Conservation (phyloP, 75 land plant genomes). For the Larix kaempferi region DNA sequence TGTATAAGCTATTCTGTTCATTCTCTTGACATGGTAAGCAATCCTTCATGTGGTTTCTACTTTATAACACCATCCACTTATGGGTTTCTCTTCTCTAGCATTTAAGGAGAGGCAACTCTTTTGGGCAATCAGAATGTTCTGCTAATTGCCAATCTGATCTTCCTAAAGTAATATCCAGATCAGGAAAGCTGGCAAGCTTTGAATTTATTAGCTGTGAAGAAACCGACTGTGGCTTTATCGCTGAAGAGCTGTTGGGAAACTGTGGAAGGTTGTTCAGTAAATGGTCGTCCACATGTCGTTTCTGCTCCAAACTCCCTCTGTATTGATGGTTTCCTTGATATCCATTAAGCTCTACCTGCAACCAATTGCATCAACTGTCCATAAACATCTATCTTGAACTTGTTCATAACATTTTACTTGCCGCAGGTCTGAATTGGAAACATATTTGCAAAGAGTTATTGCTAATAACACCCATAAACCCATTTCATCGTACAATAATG, state of each 20-base stretch:
- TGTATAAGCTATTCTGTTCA: too few relatives aligned
- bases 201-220: slow-evolving; percentile 1
- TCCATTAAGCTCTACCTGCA: background rate
- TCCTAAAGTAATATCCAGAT: slow-evolving; percentile 9
- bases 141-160: slow-evolving; percentile 1
- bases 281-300: background rate
- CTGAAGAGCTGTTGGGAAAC: too few relatives aligned
- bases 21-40: too few relatives aligned
- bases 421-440: too few relatives aligned
- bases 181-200: slow-evolving; percentile 8
- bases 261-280: slow-evolving; percentile 6
- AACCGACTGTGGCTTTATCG: background rate
- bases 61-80: too few relatives aligned
- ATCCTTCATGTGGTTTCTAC: too few relatives aligned
- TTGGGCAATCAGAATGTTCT: slow-evolving; percentile 11
- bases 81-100: background rate
- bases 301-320: background rate
- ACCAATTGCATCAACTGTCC: background rate
- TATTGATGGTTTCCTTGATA: background rate
- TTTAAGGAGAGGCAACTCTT: slow-evolving; percentile 13
- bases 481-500: too few relatives aligned
- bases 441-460: too few relatives aligned
- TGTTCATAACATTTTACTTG: too few relatives aligned
- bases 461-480: too few relatives aligned
- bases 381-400: too few relatives aligned